Evolutionary conservation across 2,329 filamentous ascomycete species (phyloP), one percentile per base, ranked within the genome.

Genomic region (Cladosporium cucumerinum): DNA sequence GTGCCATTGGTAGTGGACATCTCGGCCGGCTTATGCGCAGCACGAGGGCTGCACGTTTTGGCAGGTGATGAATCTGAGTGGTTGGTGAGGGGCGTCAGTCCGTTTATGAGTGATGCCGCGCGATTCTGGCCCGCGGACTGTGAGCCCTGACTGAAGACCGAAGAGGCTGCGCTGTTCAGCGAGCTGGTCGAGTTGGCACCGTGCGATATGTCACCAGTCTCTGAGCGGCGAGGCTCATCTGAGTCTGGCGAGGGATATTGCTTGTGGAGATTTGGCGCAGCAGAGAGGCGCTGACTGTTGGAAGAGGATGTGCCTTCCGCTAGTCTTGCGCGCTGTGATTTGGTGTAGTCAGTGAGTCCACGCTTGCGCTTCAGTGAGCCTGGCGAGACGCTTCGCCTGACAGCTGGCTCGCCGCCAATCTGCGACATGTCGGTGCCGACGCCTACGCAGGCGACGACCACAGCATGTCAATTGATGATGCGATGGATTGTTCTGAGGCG

Each of bases 101-200:
- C 84, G 72, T 82, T 81, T 74, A 80, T 71, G 75, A 82, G 81
- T 68, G 81, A 81, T 67, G 81, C 76, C 69, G 84, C 83, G 74
- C 84, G 82, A 71, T 84, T 85, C 75, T 84, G 79, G 75, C 86
- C 86, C 72, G 81, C 75, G 71, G 80, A 76, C 64, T 81, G 78
- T 65, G 81, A 76, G 68, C 81, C 79, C 70, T 80, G 79, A 71
- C 87, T 91, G 78, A 91, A 90, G 69, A 89, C 82, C 63, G 91
- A 92, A 52, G 89, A 92, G 59, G 84, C 84, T 62, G 87, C 86
- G 79, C 88, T 92, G 65, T 85, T 83, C 73, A 88, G 84, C 65
- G 90, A 92, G 78, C 87, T 91, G 64, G 88, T 86, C 59, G 90
- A 93, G 72, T 86, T 89, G 71, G 88, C 84, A 67, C 86, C 88